Base-by-base conservation (phyloP, 148 eudicot species). In the Cornus suecica region DNA sequence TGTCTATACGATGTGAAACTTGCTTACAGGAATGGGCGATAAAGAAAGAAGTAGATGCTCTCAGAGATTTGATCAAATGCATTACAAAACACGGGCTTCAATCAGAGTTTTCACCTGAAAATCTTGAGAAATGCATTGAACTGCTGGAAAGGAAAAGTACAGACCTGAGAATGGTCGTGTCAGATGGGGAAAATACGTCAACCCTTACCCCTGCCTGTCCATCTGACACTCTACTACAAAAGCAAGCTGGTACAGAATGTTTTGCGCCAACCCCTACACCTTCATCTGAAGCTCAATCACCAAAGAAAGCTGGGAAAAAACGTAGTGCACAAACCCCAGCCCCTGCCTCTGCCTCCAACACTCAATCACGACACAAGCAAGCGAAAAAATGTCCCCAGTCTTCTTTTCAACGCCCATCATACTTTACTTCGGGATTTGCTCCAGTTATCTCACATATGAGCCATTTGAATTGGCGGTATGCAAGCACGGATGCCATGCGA, bases 1-100 rank as follows among this genome's bases (percentile, higher is more conserved):
- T 24, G 73, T 48, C 25, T 26, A 16, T 70, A 14, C 27, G 30
- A 25, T 18, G 28, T 48, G 28, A 16, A 51, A 70, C 73, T 66
- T 31, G 34, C 60, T 42, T 70, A 48, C 79, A 86, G 82, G 24
- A 80, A 29, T 67, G 78, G 52, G 83, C 84, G 64, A 66, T 27
- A 52, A 58, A 25, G 23, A 63, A 48, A 73, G 76, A 66, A 70
- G 61, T 80, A 66, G 74, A 56, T 72, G 82, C 74, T 27, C 68
- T 86, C 11, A 37, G 30, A 10, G 69, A 70, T 10, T 80, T 78
- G 18, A 76, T 83, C 70, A 76, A 8, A 71, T 80, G 84, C 84
- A 83, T 86, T 24, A 45, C 58, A 16, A 54, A 76, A 26, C 73
- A 60, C 60, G 67, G 58, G 11, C 82, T 86, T n/a, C 77, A 80